phyloP scores from a whole-genome alignment of 2,329 filamentous ascomycete species.

The Pseudomassariella vexata region DNA sequence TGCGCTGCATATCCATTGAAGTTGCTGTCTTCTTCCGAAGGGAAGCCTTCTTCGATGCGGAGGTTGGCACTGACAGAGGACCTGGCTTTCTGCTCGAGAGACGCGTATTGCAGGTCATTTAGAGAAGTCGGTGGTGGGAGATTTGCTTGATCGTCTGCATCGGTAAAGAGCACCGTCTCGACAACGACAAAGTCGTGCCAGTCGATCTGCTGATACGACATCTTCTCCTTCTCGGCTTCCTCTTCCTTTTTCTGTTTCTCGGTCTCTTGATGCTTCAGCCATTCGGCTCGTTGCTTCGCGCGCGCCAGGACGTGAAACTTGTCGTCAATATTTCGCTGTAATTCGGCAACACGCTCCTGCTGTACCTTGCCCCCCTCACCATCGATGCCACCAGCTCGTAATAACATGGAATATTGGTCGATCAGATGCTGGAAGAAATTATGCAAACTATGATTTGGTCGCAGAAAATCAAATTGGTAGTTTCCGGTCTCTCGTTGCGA shows the following conservation, averaged over 20 bases:
- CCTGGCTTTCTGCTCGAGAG: slow-evolving; percentile 89
- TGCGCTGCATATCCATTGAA: slow-evolving; percentile 41
- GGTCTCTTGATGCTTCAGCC: slow-evolving; percentile 74
- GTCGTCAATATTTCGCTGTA: slow-evolving; percentile 71
- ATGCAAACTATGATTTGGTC: slow-evolving; percentile 92
- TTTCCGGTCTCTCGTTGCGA: slow-evolving; percentile 86
- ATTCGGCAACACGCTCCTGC: slow-evolving; percentile 63
- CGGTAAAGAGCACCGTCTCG: slow-evolving; percentile 88
- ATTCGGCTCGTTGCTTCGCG: slow-evolving; percentile 82
- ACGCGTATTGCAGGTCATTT: slow-evolving; percentile 88
- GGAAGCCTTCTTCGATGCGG: slow-evolving; percentile 93
- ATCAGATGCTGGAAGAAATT: slow-evolving; percentile 91
- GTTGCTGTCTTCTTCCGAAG: slow-evolving; percentile 64
- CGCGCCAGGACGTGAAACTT: slow-evolving; percentile 74
- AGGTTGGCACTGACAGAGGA: slow-evolving; percentile 77
- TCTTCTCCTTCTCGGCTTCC: slow-evolving; percentile 73
- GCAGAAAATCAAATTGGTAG: slow-evolving; percentile 92
- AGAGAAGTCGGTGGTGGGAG: slow-evolving; percentile 85
- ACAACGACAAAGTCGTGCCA: slow-evolving; percentile 98
- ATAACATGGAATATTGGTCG: slow-evolving; percentile 83
- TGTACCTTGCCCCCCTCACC: slow-evolving; percentile 63
- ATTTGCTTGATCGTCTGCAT: slow-evolving; percentile 78
- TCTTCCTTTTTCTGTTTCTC: slow-evolving; percentile 89
- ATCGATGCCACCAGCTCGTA: slow-evolving; percentile 63
- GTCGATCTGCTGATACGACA: slow-evolving; percentile 78